These are phyloP conservation scores for Sphagnum tenellum DNA, from an alignment of 225 moss, liverwort and hornwort genomes.

Conservation along the genomic window DNA sequence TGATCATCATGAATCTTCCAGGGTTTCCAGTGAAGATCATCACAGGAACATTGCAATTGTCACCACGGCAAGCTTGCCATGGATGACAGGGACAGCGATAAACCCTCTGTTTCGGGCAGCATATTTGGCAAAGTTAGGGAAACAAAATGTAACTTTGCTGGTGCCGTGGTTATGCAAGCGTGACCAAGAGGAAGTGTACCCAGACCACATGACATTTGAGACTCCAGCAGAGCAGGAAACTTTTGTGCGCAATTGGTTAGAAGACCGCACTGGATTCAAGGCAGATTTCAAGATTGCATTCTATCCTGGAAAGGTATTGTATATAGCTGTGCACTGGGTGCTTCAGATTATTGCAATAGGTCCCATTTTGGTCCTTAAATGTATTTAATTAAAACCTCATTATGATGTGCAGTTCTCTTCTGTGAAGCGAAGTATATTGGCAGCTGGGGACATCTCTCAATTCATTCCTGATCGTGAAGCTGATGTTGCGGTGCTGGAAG, in stretches of 20 bases:
- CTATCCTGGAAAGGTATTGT: constrained; percentile 84
- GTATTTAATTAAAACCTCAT: background rate
- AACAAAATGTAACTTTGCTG: constrained; percentile 82
- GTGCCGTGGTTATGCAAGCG: constrained; percentile 92
- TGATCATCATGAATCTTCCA: constrained; percentile 47
- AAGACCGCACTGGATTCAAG: constrained; percentile 85
- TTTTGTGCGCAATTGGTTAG: constrained; percentile 92
- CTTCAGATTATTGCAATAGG: too few relatives aligned
- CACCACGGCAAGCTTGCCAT: constrained; percentile 94
- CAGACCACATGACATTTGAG: constrained; percentile 80
- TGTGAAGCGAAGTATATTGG: constrained; percentile 85
- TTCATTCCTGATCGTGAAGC: constrained; percentile 86
- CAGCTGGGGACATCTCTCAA: constrained; percentile 80
- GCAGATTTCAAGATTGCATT: constrained; percentile 95
- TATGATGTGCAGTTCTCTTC: constrained; percentile 60
- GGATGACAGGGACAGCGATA: constrained; percentile 99
- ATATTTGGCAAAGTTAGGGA: constrained; percentile 80
- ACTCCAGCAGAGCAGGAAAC: constrained; percentile 84
- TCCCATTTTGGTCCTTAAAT: too few relatives aligned
- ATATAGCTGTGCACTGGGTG: too few relatives aligned
- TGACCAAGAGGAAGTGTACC: constrained; percentile 93
- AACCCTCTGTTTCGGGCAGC: constrained; percentile 98
- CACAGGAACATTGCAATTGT: constrained; percentile 86
- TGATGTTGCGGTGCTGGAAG: constrained; percentile 93
- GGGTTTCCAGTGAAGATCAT: constrained; percentile 32